A percentile compares a stretch with the other conserved stretches of the same genome.
These are phyloP conservation scores for Cordyceps tenuipes DNA, from an alignment of 2,329 filamentous ascomycete species.

Conservation along the genomic window DNA sequence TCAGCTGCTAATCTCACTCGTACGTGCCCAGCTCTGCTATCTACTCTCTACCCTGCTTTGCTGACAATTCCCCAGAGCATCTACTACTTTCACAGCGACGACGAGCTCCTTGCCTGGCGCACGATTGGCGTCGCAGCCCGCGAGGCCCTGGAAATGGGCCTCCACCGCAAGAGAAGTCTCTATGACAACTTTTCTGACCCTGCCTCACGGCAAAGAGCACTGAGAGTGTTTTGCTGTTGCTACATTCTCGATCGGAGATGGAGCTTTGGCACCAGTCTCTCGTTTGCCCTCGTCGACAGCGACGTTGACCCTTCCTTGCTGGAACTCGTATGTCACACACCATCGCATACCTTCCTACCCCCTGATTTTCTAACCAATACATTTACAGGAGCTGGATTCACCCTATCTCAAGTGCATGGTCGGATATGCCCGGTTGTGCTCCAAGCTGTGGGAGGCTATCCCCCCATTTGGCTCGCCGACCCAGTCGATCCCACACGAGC, in stretches of 20 bases:
- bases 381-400: constrained; percentile 19
- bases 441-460: constrained; percentile 38
- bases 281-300: constrained; percentile 38
- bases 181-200: constrained; percentile 28
- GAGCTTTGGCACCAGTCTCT: constrained; percentile 43
- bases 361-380: background rate
- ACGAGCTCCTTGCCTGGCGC: constrained; percentile 41
- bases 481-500: constrained; percentile 29
- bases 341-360: background rate
- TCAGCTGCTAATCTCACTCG: constrained; percentile 25
- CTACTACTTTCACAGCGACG: constrained; percentile 37
- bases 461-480: constrained; percentile 27
- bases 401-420: constrained; percentile 40
- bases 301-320: constrained; percentile 42
- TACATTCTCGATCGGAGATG: constrained; percentile 44
- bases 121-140: constrained; percentile 38
- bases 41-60: background rate
- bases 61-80: constrained; percentile 23
- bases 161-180: constrained; percentile 38
- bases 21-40: constrained; percentile 6
- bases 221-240: constrained; percentile 40
- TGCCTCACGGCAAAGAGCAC: constrained; percentile 22
- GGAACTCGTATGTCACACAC: constrained; percentile 27
- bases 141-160: constrained; percentile 38
- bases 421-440: constrained; percentile 36